Percentiles rank a stretch among this genome's conserved stretches.
phyloP scores from a whole-genome alignment of 495 filamentous ascomycete species.

The Neurospora sp. region DNA sequence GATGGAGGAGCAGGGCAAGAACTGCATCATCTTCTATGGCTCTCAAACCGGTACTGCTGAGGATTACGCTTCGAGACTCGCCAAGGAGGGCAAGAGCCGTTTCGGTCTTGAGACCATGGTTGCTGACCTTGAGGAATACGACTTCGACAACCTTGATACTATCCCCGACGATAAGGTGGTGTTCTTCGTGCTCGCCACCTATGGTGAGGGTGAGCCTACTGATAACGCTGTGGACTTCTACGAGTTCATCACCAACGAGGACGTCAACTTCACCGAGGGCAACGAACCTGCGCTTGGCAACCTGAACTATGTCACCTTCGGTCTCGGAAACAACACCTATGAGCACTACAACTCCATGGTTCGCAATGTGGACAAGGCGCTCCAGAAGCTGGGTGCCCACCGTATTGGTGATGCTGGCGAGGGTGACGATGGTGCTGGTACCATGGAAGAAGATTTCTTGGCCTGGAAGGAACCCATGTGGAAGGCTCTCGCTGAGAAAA shows the following conservation, averaged over 20 bases:
- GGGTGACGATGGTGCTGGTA: constrained; percentile 95
- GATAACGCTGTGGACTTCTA: constrained; percentile 99
- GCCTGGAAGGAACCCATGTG: constrained; percentile 99
- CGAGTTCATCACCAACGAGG: constrained; percentile 82
- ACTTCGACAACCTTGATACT: constrained; percentile 87
- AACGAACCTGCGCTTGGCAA: constrained; percentile 69
- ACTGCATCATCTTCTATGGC: constrained; percentile 96
- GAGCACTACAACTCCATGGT: constrained; percentile 99
- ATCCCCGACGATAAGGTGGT: constrained; percentile 85
- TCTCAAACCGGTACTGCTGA: constrained; percentile 98
- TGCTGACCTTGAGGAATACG: constrained; percentile 95
- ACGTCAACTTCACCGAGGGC: constrained; percentile 68
- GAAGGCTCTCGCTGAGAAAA: constrained; percentile 65
- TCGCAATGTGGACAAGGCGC: constrained; percentile 69
- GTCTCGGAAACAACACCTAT: constrained; percentile 97
- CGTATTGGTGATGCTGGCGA: constrained; percentile 85
- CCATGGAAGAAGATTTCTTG: constrained; percentile 99
- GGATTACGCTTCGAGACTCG: constrained; percentile 94
- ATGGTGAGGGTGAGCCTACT: constrained; percentile 96
- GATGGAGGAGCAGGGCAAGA: constrained; percentile 91
- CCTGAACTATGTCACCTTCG: constrained; percentile 90
- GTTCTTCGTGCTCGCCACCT: constrained; percentile 93
- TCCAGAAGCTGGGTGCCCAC: constrained; percentile 70
- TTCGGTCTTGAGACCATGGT: constrained; percentile 99
- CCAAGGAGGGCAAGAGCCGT: constrained; percentile 92